A percentile compares a stretch with the other conserved stretches of the same genome.
Evolutionary conservation across 805 yeast genomes (phyloP).

Genomic region (Maudiozyma serrabonitensis): DNA sequence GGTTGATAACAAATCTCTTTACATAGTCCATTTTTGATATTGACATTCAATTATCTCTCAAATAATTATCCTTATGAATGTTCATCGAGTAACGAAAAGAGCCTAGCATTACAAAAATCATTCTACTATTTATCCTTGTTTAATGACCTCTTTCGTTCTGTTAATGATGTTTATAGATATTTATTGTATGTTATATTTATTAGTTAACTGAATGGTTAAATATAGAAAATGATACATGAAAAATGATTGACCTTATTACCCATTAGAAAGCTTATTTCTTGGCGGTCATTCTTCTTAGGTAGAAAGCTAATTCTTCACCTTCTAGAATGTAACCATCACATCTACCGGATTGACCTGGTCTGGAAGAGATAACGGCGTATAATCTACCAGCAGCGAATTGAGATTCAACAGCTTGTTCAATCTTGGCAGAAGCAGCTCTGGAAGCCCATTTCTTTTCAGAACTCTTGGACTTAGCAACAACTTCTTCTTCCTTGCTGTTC

Average conservation of each 20-base stretch:
- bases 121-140: too few relatives aligned
- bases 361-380: slow-evolving; percentile 96
- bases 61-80: too few relatives aligned
- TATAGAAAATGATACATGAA: slow-evolving; percentile 9
- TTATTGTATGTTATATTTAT: slow-evolving; percentile 3
- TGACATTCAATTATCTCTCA: too few relatives aligned
- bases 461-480: slow-evolving; percentile 59
- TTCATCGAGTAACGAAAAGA: too few relatives aligned
- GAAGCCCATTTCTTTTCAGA: slow-evolving; percentile 88
- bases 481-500: slow-evolving; percentile 47
- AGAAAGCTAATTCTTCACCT: slow-evolving; percentile 99
- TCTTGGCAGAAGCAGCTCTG: slow-evolving; percentile 75
- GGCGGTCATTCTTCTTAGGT: slow-evolving; percentile 98
- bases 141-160: background rate
- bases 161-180: slow-evolving; percentile 1
- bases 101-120: too few relatives aligned
- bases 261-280: slow-evolving; percentile 62
- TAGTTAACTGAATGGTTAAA: slow-evolving; percentile 6
- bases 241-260: background rate
- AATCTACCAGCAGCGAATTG: slow-evolving; percentile 99
- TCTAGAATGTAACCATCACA: slow-evolving; percentile 99
- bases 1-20: too few relatives aligned
- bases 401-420: slow-evolving; percentile 83
- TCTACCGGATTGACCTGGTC: slow-evolving; percentile 99
- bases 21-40: too few relatives aligned